Evolutionary conservation across 2,329 filamentous ascomycete genomes (phyloP).

Genomic region (Incumbomyces delicatus): DNA sequence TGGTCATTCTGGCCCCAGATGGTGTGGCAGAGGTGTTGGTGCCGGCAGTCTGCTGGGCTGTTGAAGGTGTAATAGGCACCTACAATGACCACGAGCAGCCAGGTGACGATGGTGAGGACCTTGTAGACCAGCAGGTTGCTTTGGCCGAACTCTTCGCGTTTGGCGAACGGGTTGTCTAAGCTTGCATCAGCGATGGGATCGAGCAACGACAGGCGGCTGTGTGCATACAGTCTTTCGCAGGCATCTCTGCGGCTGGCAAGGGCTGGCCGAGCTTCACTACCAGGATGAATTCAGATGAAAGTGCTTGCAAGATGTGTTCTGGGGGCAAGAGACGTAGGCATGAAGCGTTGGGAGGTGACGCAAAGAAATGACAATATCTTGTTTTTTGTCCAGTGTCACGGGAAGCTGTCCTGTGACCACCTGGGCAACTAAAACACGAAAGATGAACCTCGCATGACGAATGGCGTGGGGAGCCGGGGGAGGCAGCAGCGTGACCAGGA

Average conservation of each 20-base stretch:
- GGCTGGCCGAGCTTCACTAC: neutral
- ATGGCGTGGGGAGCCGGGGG: neutral
- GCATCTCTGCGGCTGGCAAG: neutral
- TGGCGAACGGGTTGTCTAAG: slow-evolving; percentile 66
- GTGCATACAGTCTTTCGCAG: slow-evolving; percentile 12
- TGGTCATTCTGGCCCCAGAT: slow-evolving; percentile 67
- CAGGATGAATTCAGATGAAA: neutral
- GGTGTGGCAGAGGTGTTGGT: slow-evolving; percentile 45
- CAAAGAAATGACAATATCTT: neutral
- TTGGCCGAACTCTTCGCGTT: slow-evolving; percentile 55
- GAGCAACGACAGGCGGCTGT: slow-evolving; percentile 1
- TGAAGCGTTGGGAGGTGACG: neutral
- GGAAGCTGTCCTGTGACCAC: slow-evolving; percentile 5
- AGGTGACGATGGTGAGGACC: slow-evolving; percentile 62
- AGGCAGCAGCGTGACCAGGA: no score
- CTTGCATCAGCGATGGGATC: no score
- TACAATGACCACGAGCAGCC: slow-evolving; percentile 61
- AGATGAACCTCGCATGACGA: neutral
- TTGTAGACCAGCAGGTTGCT: slow-evolving; percentile 63
- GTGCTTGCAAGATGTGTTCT: neutral
- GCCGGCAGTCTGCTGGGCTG: slow-evolving; percentile 51
- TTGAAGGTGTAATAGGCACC: slow-evolving; percentile 65
- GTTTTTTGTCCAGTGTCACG: neutral
- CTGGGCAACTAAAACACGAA: neutral
- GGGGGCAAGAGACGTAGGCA: neutral